A percentile compares a stretch with the other conserved stretches of the same genome.
Conservation (phyloP, 148 eudicot genomes). For the Mesembryanthemum crystallinum region DNA sequence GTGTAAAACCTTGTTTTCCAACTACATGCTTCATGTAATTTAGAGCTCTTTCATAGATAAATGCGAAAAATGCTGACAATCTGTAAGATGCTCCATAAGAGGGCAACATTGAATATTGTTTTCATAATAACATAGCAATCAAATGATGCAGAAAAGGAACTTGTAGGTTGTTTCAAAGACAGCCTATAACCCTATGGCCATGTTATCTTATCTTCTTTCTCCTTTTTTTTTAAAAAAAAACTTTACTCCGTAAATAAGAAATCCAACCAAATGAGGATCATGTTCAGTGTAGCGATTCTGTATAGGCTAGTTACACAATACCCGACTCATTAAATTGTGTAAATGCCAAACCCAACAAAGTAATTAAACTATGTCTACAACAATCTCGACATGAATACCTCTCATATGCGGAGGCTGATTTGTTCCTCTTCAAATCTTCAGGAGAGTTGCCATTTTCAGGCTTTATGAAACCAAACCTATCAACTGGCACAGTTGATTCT, state of each 20-base stretch:
- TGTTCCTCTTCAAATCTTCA: conserved; percentile 54
- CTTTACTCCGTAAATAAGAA: background rate
- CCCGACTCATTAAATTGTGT: background rate
- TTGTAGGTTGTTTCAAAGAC: too few relatives aligned
- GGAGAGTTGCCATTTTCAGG: conserved; percentile 52
- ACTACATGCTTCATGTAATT: background rate
- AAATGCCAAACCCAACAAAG: conserved; percentile 2
- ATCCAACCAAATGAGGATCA: background rate
- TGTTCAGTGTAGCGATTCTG: background rate
- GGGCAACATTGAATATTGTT: background rate
- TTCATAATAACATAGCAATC: background rate
- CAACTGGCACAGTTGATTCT: conserved; percentile 58
- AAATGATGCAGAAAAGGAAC: background rate
- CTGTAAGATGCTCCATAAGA: too few relatives aligned
- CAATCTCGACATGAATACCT: conserved; percentile 40
- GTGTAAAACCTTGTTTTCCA: background rate
- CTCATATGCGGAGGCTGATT: conserved; percentile 55
- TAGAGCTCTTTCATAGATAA: too few relatives aligned
- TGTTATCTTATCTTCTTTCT: too few relatives aligned
- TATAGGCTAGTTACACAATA: background rate
- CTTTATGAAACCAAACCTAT: conserved; percentile 84
- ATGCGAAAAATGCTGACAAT: too few relatives aligned
- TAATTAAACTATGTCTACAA: background rate
- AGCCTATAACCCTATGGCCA: too few relatives aligned
- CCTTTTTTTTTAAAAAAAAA: background rate